A percentile compares a stretch with the other conserved stretches of the same genome.
These are phyloP conservation scores for Elsinoe batatas DNA, from an alignment of 2,329 filamentous ascomycete genomes.

Conservation along the genomic window DNA sequence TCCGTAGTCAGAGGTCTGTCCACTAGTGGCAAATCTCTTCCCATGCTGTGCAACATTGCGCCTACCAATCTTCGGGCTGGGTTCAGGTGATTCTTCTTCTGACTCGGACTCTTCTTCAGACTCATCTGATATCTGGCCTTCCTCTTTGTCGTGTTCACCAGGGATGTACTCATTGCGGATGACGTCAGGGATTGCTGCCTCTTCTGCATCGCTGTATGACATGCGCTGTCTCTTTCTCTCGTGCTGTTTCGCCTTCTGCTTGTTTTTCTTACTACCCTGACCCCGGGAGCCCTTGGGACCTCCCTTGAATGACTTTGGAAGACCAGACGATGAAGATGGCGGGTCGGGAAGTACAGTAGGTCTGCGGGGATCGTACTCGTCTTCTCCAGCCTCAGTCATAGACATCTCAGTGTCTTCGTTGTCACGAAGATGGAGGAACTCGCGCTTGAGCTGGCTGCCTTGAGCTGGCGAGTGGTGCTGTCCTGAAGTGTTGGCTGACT, in stretches of 20 bases:
- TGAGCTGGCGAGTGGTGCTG: not conserved
- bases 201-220: conserved; percentile 3
- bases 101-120: not conserved
- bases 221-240: conserved; percentile 14
- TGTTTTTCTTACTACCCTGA: conserved; percentile 13
- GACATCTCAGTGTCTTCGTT: conserved; percentile 14
- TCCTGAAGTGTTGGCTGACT: not conserved
- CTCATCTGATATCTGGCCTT: not conserved
- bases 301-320: not conserved
- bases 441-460: conserved; percentile 18
- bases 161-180: conserved; percentile 11
- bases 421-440: not conserved
- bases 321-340: not conserved
- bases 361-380: conserved; percentile 41
- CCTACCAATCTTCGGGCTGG: not conserved
- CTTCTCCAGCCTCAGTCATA: conserved; percentile 31
- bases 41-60: not conserved
- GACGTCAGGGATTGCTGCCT: conserved; percentile 17
- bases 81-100: not conserved
- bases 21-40: not conserved
- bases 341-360: conserved; percentile 21
- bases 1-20: not conserved
- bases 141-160: conserved; percentile 2
- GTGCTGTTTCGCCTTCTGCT: conserved; percentile 12
- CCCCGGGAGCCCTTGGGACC: not conserved